phyloP scores from a whole-genome alignment of 176 grass and related monocot genomes.

The Elymus sibiricus region DNA sequence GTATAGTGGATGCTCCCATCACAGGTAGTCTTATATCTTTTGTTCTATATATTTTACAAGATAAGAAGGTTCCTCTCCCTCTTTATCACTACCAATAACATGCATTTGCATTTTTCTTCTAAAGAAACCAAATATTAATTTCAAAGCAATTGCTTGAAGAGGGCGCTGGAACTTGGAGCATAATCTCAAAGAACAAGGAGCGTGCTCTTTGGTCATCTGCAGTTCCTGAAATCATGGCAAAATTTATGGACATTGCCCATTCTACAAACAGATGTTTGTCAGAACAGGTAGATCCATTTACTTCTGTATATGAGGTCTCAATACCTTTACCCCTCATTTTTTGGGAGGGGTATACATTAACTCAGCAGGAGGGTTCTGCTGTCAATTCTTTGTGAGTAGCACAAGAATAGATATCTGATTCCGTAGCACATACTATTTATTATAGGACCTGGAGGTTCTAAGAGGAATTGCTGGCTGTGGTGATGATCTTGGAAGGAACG shows the following conservation, averaged over 20 bases:
- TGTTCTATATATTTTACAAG: background rate
- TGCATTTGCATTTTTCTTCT: conserved; percentile 20
- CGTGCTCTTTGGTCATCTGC: conserved; percentile 74
- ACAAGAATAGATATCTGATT: conserved; percentile 15
- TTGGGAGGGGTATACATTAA: background rate
- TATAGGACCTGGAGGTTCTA: conserved; percentile 85
- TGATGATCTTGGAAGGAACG: conserved; percentile 57
- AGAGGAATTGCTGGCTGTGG: conserved; percentile 65
- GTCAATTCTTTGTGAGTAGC: background rate
- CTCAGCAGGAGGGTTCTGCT: background rate
- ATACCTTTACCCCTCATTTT: background rate
- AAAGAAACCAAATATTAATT: conserved; percentile 86
- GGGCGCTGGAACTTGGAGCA: conserved; percentile 62
- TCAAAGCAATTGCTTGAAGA: conserved; percentile 74
- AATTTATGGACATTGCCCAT: conserved; percentile 60
- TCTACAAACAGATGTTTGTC: conserved; percentile 65
- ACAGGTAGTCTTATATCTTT: conserved; percentile 49
- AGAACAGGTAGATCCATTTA: conserved; percentile 54
- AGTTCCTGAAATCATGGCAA: conserved; percentile 63
- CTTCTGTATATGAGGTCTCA: background rate
- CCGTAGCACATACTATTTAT: conserved; percentile 3
- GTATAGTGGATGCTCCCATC: conserved; percentile 91
- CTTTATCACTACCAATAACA: conserved; percentile 12
- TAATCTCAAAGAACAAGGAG: conserved; percentile 69
- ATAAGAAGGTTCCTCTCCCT: conserved; percentile 11